phyloP scores from a whole-genome alignment of 306 rosid genomes.

The Casuarina cunninghamiana region DNA sequence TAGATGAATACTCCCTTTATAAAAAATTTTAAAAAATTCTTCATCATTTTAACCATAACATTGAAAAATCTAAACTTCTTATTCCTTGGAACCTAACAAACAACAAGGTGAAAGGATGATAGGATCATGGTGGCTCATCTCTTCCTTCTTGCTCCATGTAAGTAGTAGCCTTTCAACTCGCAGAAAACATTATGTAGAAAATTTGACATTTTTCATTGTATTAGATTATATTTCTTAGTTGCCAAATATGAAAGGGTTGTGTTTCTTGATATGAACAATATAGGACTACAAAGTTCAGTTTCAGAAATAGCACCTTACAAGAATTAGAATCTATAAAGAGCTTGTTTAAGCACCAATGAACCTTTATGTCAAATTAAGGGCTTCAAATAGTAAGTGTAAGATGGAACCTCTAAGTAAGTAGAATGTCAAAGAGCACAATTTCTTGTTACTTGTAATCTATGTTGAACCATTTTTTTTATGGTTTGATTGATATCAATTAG shows the following conservation, averaged over 20 bases:
- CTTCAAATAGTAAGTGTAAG: background rate
- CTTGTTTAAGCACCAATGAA: background rate
- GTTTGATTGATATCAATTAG: background rate
- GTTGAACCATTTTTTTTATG: constrained; percentile 10
- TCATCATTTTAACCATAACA: background rate
- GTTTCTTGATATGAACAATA: background rate
- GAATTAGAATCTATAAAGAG: background rate
- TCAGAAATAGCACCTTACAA: background rate
- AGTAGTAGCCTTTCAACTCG: background rate
- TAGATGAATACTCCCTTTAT: background rate
- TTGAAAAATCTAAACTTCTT: background rate
- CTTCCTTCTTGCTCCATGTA: background rate
- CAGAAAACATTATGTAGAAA: background rate
- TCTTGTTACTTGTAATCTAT: background rate
- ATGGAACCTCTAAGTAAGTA: background rate
- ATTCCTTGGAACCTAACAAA: background rate
- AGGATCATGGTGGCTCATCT: background rate
- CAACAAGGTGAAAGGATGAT: background rate
- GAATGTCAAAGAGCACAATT: background rate
- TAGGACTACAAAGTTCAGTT: background rate
- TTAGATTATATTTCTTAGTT: background rate
- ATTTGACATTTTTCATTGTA: background rate
- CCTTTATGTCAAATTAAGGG: background rate
- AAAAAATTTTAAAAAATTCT: background rate
- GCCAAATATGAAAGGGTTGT: background rate